Evolutionary conservation across 2,329 filamentous ascomycete genomes (phyloP), one percentile per base, ranked within the genome.

Genomic region (Alternaria consortialis): DNA sequence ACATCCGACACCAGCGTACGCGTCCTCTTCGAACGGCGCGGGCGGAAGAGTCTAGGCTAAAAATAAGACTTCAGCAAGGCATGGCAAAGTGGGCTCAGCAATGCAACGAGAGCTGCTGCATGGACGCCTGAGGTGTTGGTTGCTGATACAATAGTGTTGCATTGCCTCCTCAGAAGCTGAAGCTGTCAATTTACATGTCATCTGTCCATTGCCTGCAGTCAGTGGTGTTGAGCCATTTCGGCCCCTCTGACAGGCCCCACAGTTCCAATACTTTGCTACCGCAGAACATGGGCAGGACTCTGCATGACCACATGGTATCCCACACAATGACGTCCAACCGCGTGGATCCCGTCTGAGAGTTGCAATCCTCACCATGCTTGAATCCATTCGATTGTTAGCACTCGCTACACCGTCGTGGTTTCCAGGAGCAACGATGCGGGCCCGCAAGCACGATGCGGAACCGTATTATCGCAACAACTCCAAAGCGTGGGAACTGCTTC

Each of bases 271-370:
- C 51, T 50, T 52, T 52, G 15, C 47, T 31, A 54, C 53, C 34
- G 59, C 50, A 58, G 25, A 54, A 50, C 32, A 36, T 36, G 46
- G 46, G 32, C 32, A 48, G 17, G 20, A 50, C 46, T 50, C 46
- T 20, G 32, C 20, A 44, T 31, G 37, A 53, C 34, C 58, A 51
- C 55, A 51, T 53, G 53, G 46, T 36, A 53, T 48, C 59, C 50
- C 42, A 37, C 43, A 44, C 43, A 15, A 64, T 64, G 62, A 64
- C 62, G 60, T 62, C 37, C 20, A 44, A 36, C 29, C 40, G 40
- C 40, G 48, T 53, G 47, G 36, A 56, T 44, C 48, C 31, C 20
- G 54, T 50, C 53, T 58, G 56, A 58, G 42, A 55, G 39, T 20
- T 17, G 31, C 37, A 13, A 34, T 40, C 17, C 34, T n/a, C 36